Evolutionary conservation across 352 stramenopile species (phyloP), one percentile per base, ranked within the genome.

Genomic region (Phytophthora chlamydospora): DNA sequence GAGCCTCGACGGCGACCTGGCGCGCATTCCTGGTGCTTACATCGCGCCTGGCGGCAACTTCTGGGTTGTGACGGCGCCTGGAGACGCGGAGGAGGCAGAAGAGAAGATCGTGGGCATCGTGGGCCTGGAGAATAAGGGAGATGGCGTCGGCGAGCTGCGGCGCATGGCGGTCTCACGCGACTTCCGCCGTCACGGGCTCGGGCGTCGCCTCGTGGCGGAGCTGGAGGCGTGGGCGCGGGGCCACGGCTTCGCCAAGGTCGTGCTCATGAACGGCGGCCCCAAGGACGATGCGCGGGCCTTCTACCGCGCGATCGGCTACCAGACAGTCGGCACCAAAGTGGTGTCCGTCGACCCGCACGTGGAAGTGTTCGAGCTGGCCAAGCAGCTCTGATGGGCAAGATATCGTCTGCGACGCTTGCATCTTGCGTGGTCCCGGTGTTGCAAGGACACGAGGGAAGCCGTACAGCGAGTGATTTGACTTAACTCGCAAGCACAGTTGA

Each of bases 61-160:
- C 45, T 82, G 70, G 70, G 70, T 83, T 19, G 66, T 61, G 7
- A 74, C 68, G n/a, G 58, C 61, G 11, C 36, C 45, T 2, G 46
- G 43, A 0, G 14, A 9, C 6, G 21, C 21, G 21, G 21, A 24
- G 21, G 36, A 51, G 3, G 11, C 45, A 0, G 36, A 44, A 24
- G 55, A 74, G n/a, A 49, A 59, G 29, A 48, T 81, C 16, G 67
- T 79, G 24, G 78, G 73, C 3, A 80, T 80, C 19, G 68, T 85
- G 11, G 75, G 64, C 0, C 52, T 85, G 11, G 66, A 84, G 51
- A 54, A 62, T 13, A 76, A 76, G 19, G 57, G 48, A 0, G 53
- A 73, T n/a, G 50, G 45, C 2, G 47, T 58, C 8, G 74, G 68
- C 24, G 75, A 88, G 54, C 53, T 88, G 40, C 60, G 78, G 2